Conservation (phyloP, 106 monocot species). For the Acanthochlamys bracteata region DNA sequence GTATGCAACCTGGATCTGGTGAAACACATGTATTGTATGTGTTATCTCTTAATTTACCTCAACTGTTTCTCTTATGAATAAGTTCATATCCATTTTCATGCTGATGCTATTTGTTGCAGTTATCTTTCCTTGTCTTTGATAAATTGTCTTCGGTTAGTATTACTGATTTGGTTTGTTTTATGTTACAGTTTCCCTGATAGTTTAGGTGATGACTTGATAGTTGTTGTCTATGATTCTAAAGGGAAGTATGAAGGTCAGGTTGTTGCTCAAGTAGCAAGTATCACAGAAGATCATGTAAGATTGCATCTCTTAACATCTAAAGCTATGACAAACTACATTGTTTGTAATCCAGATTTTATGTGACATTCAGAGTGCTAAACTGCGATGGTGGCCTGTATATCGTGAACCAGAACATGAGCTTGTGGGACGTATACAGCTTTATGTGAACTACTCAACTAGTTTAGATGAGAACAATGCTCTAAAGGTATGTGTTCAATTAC, state of each 20-base stretch:
- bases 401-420: conserved; percentile 89
- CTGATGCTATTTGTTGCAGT: not conserved
- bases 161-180: not conserved
- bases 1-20: conserved; percentile 87
- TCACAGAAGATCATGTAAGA: conserved; percentile 75
- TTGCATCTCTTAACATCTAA: conserved; percentile 1
- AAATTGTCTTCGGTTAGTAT: not conserved
- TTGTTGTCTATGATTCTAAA: conserved; percentile 88
- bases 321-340: not conserved
- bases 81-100: not conserved
- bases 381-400: conserved; percentile 88
- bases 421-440: conserved; percentile 81
- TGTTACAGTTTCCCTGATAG: conserved; percentile 86
- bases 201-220: conserved; percentile 82
- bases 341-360: conserved; percentile 8
- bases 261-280: conserved; percentile 72
- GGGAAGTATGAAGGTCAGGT: conserved; percentile 63
- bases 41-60: conserved; percentile 13
- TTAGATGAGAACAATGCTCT: conserved; percentile 55
- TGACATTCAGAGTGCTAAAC: conserved; percentile 59
- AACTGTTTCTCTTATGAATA: not conserved
- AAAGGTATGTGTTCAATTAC: conserved; percentile 31
- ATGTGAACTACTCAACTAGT: conserved; percentile 56
- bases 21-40: conserved; percentile 92
- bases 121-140: not conserved